These are phyloP conservation scores for Chaetomium tenue DNA, from an alignment of 495 filamentous ascomycete species.

Conservation along the genomic window DNA sequence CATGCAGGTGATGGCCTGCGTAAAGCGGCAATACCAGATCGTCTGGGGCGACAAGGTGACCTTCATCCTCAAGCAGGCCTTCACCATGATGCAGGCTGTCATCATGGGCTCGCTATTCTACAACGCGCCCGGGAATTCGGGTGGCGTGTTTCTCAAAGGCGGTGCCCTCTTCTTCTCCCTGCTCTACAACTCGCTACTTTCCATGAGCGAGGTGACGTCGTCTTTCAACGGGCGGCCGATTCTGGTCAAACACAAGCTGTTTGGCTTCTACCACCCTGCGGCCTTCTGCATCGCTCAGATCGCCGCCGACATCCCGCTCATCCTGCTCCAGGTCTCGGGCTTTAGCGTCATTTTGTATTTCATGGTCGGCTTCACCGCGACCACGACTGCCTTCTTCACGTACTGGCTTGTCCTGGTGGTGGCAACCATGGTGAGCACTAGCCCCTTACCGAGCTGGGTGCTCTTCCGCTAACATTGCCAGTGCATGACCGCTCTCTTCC, in stretches of 20 bases:
- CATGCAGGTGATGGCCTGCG: slow-evolving; percentile 56
- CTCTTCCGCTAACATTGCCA: neutral
- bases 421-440: slow-evolving; percentile 54
- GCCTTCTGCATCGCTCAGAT: slow-evolving; percentile 76
- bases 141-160: slow-evolving; percentile 55
- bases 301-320: slow-evolving; percentile 72
- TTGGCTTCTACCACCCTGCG: slow-evolving; percentile 76
- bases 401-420: slow-evolving; percentile 58
- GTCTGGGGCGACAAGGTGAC: slow-evolving; percentile 60
- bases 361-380: slow-evolving; percentile 64
- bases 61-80: slow-evolving; percentile 56
- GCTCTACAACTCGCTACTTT: slow-evolving; percentile 75
- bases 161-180: slow-evolving; percentile 68
- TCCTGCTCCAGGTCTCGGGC: slow-evolving; percentile 65
- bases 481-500: slow-evolving; percentile 61
- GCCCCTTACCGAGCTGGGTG: slow-evolving; percentile 55
- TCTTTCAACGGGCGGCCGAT: slow-evolving; percentile 70
- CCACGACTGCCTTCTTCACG: slow-evolving; percentile 79
- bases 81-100: slow-evolving; percentile 62
- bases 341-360: slow-evolving; percentile 78
- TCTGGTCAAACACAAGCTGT: slow-evolving; percentile 77
- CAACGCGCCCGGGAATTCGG: slow-evolving; percentile 59
- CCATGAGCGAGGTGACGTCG: slow-evolving; percentile 74
- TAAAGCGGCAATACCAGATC: slow-evolving; percentile 56
- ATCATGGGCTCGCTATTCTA: slow-evolving; percentile 77